Evolutionary conservation across 176 grass and related monocot genomes (phyloP), one percentile per base, ranked within the genome.

Genomic region (Pharus latifolius): DNA sequence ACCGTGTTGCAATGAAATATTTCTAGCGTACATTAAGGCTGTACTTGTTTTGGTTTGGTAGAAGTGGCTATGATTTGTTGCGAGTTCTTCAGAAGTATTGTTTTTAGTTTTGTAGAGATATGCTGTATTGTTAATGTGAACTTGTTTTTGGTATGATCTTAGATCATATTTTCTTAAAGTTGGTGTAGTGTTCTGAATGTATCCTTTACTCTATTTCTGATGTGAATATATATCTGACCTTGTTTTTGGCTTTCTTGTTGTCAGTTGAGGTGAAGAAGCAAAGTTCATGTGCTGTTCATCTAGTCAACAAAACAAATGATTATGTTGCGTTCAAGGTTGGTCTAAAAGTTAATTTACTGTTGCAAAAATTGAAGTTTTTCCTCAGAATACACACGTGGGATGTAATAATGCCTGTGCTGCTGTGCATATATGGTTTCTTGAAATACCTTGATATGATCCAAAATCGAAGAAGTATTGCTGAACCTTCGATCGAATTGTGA

Each of bases 321-420:
- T 87, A 87, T 87, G 77, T 92, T 69, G 85, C 92, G 67, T 96
- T 96, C 86, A 96, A 96, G 88, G 88, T 96, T 43, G 24, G 49
- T 79, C 60, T 84, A 27, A 43, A 59, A 52, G 78, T 58, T 32
- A 43, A 49, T 44, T 58, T 50, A 17, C 13, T 12, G 10, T 78
- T 78, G n/a, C 15, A 68, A 45, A 37, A 37, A 24, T 23, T 46
- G 6, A 15, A 71, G 7, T 6, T 10, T 78, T 65, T 78, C 65
- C 6, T 77, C 42, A n/a, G n/a, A n/a, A 25, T 78, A 41, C 17
- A n/a, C n/a, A n/a, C n/a, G n/a, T 78, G 23, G 10, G 29, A 3
- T 41, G 27, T 13, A 14, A 19, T 28, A 46, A 53, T 14, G 3
- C 13, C 48, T 37, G 22, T 48, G 12, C 7, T 65, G 16, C 23